Evolutionary conservation across 129 eudicot species (phyloP), one percentile per base, ranked within the genome.

Genomic region (Calendula officinalis): DNA sequence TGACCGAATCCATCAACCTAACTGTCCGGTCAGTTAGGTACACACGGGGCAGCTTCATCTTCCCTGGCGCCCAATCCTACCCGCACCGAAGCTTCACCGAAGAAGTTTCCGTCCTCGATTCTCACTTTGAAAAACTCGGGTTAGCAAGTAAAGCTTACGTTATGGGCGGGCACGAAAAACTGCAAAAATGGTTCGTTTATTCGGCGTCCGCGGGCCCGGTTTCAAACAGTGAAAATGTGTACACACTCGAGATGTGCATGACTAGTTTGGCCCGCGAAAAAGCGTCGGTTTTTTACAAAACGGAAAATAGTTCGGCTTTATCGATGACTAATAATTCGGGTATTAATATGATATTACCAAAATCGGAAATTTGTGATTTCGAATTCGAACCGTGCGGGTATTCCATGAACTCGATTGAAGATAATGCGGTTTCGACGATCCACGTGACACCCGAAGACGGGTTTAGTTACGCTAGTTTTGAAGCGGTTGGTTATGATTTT

Each of bases 231-330:
- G 76, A 73, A 17, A 75, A 94, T 16, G 78, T 78, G 30, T 91
- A 87, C 80, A 91, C 96, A 2, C 66, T 91, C n/a, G 97, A 91
- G 61, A 91, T 87, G 95, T 84, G 94, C 64, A 91, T 87, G 96
- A 87, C 94, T 67, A 82, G 90, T 42, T 64, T 91, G 66, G 90
- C 87, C 75, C 77, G 81, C 64, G 83, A 84, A 51, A 91, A 64
- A 54, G 96, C 98, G 8, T 80, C 88, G 3, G 96, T 91, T n/a
- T 87, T 91, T 46, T 87, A 72, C 79, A 91, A 91, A 49, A 78
- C 64, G 2, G 59, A 78, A 15, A 56, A 62, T 6, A 80, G 78
- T 52, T 82, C 82, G 0, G 94, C 98, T 6, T 58, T 61, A 16
- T 27, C 72, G 4, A 84, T 91, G 98, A 91, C 98, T 17, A 49